These are phyloP conservation scores for Debaryomyces coudertii DNA, from an alignment of 1,139 yeast genomes.

Conservation along the genomic window DNA sequence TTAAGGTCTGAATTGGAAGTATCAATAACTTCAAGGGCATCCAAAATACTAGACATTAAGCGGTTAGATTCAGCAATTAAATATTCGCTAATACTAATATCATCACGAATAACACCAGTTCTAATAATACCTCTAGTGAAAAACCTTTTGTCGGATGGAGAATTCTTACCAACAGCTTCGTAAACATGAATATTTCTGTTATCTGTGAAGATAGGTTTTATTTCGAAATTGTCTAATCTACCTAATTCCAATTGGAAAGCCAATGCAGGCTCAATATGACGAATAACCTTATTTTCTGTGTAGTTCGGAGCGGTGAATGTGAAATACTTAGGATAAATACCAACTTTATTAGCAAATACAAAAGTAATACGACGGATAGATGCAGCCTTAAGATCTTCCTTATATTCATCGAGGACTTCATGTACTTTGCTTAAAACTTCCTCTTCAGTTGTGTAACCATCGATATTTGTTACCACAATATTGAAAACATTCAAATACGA, in stretches of 20 bases:
- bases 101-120: slow-evolving; percentile 93
- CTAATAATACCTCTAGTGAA: slow-evolving; percentile 97
- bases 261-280: slow-evolving; percentile 97
- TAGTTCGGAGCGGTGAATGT: slow-evolving; percentile 92
- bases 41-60: slow-evolving; percentile 92
- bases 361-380: slow-evolving; percentile 91
- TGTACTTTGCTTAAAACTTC: slow-evolving; percentile 65
- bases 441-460: slow-evolving; percentile 73
- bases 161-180: slow-evolving; percentile 93
- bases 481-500: slow-evolving; percentile 70
- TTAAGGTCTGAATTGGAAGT: slow-evolving; percentile 94
- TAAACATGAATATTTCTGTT: slow-evolving; percentile 97
- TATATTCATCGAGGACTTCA: slow-evolving; percentile 68
- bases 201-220: slow-evolving; percentile 93
- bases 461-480: slow-evolving; percentile 72
- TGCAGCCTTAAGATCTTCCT: slow-evolving; percentile 67
- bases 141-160: slow-evolving; percentile 91
- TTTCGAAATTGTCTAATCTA: slow-evolving; percentile 90
- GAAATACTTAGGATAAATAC: slow-evolving; percentile 91
- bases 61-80: slow-evolving; percentile 95
- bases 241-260: slow-evolving; percentile 97
- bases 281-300: slow-evolving; percentile 82
- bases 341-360: slow-evolving; percentile 80
- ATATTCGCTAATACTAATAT: slow-evolving; percentile 89
- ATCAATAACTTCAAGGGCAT: slow-evolving; percentile 91